Percentiles rank a stretch among this genome's conserved stretches.
These are phyloP conservation scores for Rhizophlyctis rosea DNA, from an alignment of 192 early-diverging fungal genomes.

Conservation along the genomic window DNA sequence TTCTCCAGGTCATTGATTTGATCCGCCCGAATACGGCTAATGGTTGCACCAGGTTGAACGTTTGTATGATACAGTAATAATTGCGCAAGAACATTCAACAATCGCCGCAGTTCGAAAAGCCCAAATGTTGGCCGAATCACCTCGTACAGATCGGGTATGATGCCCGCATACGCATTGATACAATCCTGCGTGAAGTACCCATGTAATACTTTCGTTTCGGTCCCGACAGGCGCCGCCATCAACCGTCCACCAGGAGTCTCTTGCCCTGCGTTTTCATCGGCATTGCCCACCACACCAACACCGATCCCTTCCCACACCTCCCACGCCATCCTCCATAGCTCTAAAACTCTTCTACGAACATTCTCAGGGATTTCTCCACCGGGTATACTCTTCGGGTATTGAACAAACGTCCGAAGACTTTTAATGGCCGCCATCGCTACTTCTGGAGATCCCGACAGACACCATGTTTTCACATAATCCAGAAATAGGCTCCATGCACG, in stretches of 20 bases:
- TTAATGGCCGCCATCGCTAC: constrained; percentile 75
- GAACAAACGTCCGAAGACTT: constrained; percentile 60
- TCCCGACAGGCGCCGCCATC: constrained; percentile 11
- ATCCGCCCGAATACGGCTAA: constrained; percentile 34
- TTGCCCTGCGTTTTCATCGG: constrained; percentile 32
- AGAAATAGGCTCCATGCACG: constrained; percentile 66
- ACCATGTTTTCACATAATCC: constrained; percentile 69
- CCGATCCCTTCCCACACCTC: constrained; percentile 73
- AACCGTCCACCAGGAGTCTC: background rate
- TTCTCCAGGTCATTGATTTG: constrained; percentile 51
- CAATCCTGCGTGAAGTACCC: constrained; percentile 72
- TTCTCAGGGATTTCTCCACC: constrained; percentile 20
- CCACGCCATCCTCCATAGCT: constrained; percentile 66
- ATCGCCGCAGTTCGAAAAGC: constrained; percentile 48
- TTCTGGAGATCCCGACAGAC: constrained; percentile 65
- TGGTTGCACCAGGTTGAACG: constrained; percentile 44
- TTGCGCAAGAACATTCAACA: constrained; percentile 48
- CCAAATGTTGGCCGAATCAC: constrained; percentile 51
- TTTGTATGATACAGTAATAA: constrained; percentile 64
- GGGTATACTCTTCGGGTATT: constrained; percentile 31
- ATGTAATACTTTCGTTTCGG: constrained; percentile 18
- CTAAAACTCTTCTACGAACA: constrained; percentile 26
- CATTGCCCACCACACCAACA: constrained; percentile 45
- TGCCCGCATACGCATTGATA: constrained; percentile 55
- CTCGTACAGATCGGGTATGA: constrained; percentile 63